phyloP scores from a whole-genome alignment of 805 yeast species.

The Teunomyces barrocoloradensis region DNA sequence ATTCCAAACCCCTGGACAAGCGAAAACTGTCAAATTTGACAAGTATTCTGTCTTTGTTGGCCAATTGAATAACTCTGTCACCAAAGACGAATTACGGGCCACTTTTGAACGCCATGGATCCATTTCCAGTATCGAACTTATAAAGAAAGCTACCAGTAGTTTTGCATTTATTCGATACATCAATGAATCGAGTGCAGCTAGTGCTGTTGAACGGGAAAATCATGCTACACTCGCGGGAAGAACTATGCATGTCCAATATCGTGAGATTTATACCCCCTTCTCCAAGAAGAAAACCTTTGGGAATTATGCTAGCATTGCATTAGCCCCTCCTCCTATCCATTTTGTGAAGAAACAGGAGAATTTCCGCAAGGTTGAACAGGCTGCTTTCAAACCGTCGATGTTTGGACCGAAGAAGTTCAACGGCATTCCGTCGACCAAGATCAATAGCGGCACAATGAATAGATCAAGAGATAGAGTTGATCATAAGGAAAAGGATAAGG shows the following conservation, averaged over 20 bases:
- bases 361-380: not conserved
- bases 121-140: slow-evolving; percentile 55
- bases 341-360: slow-evolving; percentile 22
- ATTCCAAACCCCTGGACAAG: slow-evolving; percentile 25
- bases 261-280: slow-evolving; percentile 44
- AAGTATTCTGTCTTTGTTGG: slow-evolving; percentile 77
- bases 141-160: slow-evolving; percentile 46
- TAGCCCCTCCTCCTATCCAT: slow-evolving; percentile 84
- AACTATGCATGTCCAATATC: slow-evolving; percentile 83
- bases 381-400: not conserved
- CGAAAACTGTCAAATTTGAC: slow-evolving; percentile 43
- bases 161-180: slow-evolving; percentile 75
- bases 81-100: slow-evolving; percentile 52
- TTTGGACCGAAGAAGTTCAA: slow-evolving; percentile 9
- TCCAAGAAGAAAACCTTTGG: slow-evolving; percentile 2
- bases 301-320: slow-evolving; percentile 37
- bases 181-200: slow-evolving; percentile 72
- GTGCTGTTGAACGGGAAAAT: slow-evolving; percentile 83
- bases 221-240: slow-evolving; percentile 70
- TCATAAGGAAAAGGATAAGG: not conserved
- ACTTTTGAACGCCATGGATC: slow-evolving; percentile 70
- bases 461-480: not conserved
- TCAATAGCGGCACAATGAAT: not conserved
- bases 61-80: slow-evolving; percentile 55
- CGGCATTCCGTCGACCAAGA: slow-evolving; percentile 6